Conservation (phyloP, 257 asterid species). For the Ballota nigra region DNA sequence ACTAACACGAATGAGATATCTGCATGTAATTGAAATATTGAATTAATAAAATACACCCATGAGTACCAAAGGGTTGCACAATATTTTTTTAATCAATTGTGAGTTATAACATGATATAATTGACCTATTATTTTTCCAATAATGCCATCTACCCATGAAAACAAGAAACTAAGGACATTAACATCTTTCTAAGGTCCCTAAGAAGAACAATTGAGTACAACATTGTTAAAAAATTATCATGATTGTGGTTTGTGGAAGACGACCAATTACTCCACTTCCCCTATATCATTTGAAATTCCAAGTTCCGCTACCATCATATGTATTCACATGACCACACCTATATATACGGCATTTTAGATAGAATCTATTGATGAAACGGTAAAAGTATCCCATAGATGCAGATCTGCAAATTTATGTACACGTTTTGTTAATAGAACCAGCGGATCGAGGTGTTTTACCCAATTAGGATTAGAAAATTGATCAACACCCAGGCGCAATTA, state of each 20-base stretch:
- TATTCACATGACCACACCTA: neutral
- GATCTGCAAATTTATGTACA: conserved; percentile 11
- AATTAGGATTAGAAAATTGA: neutral
- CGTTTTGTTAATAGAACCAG: neutral
- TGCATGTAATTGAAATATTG: neutral
- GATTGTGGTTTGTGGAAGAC: neutral
- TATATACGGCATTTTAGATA: neutral
- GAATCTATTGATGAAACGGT: neutral
- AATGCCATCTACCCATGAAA: neutral
- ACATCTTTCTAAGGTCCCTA: neutral
- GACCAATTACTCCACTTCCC: neutral
- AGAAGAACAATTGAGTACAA: neutral
- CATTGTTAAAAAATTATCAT: neutral
- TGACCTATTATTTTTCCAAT: neutral
- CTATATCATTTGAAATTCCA: neutral
- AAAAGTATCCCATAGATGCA: neutral
- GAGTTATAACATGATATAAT: neutral
- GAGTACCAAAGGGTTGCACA: neutral
- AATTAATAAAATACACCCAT: neutral
- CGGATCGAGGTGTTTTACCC: neutral
- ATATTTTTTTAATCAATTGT: neutral
- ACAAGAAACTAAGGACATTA: neutral
- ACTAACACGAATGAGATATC: neutral
- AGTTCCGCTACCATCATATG: neutral
- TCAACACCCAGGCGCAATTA: neutral